Base-by-base conservation (phyloP, 805 yeast genomes). In the Clavispora vitiphila region DNA sequence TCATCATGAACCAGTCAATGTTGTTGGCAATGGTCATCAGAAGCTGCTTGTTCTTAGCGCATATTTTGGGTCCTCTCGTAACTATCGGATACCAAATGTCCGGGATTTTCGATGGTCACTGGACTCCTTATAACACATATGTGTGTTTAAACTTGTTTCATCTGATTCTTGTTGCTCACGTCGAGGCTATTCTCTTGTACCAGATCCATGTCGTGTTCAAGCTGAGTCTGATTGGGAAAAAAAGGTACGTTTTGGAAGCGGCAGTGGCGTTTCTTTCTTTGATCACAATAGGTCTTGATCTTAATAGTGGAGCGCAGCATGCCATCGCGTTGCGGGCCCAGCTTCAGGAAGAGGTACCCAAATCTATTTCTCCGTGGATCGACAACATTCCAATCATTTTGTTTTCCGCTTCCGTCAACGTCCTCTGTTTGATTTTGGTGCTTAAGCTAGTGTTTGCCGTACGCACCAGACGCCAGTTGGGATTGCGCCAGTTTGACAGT, bases 401-500 rank as follows among this genome's bases (percentile, higher is more conserved):
- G 37, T 83, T 89, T 51, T 79, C 90, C 0, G 74, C 76, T 0
- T 81, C 95, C 0, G 74, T 89, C 21, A 73, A 78, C 46, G 57
- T 83, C 24, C 78, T 80, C 67, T 77, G 87, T 25, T 47, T 77
- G 1, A 63, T 86, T 24, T 68, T 91, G 27, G 59, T 80, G 5
- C 53, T 66, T n/a, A 93, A 91, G 59, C 70, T 93, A 38, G 57
- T 71, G 20, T 41, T 76, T 35, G 96, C 96, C 0, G 75, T 87
- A 20, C 72, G 80, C 43, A 74, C 87, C 5, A 76, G 99, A 60
- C 72, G 88, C 40, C 76, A 67, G 47, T 60, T 90, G 38, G 99
- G 99, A 0, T 67, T 88, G 44, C 79, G 74, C 55, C 96, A 87
- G 57, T 87, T 90, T 55, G 90, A 83, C 47, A 80, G 86, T 20